Evolutionary conservation across 495 filamentous ascomycete genomes (phyloP).

Genomic region (Paragyromitra xinjiangensis): DNA sequence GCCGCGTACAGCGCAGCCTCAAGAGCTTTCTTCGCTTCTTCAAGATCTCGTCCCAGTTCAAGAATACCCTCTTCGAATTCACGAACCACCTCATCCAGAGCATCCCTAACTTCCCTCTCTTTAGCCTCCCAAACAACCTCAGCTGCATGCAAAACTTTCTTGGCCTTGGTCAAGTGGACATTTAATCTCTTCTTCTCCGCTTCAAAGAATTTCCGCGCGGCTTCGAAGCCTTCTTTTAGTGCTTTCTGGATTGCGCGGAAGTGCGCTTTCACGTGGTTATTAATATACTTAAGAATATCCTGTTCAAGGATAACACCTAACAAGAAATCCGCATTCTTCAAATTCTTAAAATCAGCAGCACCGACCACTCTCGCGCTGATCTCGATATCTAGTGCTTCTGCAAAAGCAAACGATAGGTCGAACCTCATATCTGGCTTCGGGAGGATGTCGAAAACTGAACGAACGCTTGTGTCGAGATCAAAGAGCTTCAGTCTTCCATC

Average conservation of each 20-base stretch:
- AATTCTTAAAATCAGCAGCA: constrained; percentile 19
- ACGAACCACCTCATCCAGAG: constrained; percentile 9
- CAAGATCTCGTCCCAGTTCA: constrained; percentile 20
- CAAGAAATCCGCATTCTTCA: constrained; percentile 40
- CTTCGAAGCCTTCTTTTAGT: constrained; percentile 34
- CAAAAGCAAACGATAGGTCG: constrained; percentile 40
- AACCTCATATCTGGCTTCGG: constrained; percentile 42
- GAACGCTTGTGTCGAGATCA: constrained; percentile 40
- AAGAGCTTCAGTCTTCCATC: constrained; percentile 37
- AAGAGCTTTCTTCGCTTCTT: constrained; percentile 40
- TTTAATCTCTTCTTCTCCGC: constrained; percentile 22
- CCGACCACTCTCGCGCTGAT: constrained; percentile 35
- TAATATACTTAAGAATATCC: constrained; percentile 38
- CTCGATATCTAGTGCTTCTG: constrained; percentile 34
- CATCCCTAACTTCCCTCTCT: constrained; percentile 19
- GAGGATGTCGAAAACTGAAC: constrained; percentile 34
- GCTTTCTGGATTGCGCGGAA: constrained; percentile 30
- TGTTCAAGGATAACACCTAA: constrained; percentile 45
- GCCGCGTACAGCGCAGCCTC: constrained; percentile 42
- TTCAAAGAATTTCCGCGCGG: constrained; percentile 37
- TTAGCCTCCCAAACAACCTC: constrained; percentile 29
- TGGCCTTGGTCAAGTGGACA: constrained; percentile 12
- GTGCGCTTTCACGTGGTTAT: constrained; percentile 17
- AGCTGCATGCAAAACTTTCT: constrained; percentile 32
- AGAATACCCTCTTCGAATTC: constrained; percentile 37